These are phyloP conservation scores for Fomitopsis betulina DNA, from an alignment of 1,284 basidiomycete species.

Conservation along the genomic window DNA sequence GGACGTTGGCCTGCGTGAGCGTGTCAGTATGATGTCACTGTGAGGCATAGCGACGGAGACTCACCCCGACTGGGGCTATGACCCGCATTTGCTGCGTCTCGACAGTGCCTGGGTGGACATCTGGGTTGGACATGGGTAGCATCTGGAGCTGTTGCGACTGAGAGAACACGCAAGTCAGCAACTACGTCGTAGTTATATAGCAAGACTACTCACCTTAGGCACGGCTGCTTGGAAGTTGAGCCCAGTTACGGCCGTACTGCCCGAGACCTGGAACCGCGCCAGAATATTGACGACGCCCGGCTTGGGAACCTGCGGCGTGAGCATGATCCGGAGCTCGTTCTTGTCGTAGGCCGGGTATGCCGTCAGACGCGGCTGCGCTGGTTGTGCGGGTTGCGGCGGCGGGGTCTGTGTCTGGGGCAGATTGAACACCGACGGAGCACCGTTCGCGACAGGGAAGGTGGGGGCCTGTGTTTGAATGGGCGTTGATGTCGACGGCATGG, in stretches of 20 bases:
- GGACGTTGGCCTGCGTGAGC: conserved; percentile 63
- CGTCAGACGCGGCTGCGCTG: conserved; percentile 47
- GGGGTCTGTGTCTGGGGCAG: conserved; percentile 34
- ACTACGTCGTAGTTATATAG: not conserved
- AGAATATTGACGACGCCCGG: conserved; percentile 89
- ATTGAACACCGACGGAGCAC: conserved; percentile 28
- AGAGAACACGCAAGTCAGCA: not conserved
- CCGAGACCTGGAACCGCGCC: conserved; percentile 79
- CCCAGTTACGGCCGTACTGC: conserved; percentile 45
- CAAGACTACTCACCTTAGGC: conserved; percentile 69
- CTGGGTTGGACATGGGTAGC: conserved; percentile 92
- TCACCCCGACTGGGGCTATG: conserved; percentile 81
- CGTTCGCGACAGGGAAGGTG: conserved; percentile 15
- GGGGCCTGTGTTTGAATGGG: conserved; percentile 22
- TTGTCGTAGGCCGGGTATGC: conserved; percentile 89
- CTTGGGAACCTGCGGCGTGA: conserved; percentile 78
- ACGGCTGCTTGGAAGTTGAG: conserved; percentile 98
- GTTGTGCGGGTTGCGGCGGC: conserved; percentile 29
- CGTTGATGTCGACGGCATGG: conserved; percentile 28
- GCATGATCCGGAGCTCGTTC: conserved; percentile 84
- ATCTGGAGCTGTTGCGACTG: conserved; percentile 98
- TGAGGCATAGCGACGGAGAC: conserved; percentile 30
- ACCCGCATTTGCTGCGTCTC: conserved; percentile 97
- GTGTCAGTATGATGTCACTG: not conserved
- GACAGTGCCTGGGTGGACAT: conserved; percentile 70